Conservation (phyloP, 768 basidiomycete species). For the Suillus alpinus region DNA sequence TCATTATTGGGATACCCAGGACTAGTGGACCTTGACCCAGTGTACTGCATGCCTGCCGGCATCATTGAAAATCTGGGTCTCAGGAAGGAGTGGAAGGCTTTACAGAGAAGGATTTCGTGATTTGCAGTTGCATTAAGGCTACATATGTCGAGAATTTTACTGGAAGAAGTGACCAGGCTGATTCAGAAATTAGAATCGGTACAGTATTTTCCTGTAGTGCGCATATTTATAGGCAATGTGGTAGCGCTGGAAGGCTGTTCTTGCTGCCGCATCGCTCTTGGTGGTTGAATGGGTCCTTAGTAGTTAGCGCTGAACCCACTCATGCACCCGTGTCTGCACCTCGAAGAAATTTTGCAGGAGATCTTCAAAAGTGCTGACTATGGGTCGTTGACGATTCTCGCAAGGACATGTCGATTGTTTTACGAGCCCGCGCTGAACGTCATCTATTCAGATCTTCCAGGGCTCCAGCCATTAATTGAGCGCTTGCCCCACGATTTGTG, state of each 20-base stretch:
- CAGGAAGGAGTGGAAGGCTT: conserved; percentile 43
- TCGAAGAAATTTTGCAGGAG: conserved; percentile 32
- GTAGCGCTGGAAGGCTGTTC: neutral
- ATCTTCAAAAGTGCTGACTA: conserved; percentile 31
- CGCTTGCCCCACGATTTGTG: conserved; percentile 31
- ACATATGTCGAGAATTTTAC: neutral
- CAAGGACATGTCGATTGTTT: conserved; percentile 30
- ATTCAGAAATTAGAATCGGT: neutral
- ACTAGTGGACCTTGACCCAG: conserved; percentile 83
- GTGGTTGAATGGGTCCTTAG: neutral
- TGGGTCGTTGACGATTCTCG: conserved; percentile 29
- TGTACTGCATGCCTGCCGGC: conserved; percentile 90
- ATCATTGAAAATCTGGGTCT: conserved; percentile 56
- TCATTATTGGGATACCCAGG: conserved; percentile 87
- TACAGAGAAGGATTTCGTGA: conserved; percentile 25
- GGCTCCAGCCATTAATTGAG: conserved; percentile 31
- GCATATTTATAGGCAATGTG: neutral
- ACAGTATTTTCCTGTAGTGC: neutral
- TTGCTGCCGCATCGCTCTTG: neutral
- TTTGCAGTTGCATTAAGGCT: neutral
- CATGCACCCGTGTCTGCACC: conserved; percentile 32
- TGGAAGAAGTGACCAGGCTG: neutral
- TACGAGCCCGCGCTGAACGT: conserved; percentile 31
- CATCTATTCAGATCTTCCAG: conserved; percentile 29
- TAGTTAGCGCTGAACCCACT: conserved; percentile 7